Conservation (phyloP, 2,329 filamentous ascomycete genomes). For the Cladorrhinum sp. region DNA sequence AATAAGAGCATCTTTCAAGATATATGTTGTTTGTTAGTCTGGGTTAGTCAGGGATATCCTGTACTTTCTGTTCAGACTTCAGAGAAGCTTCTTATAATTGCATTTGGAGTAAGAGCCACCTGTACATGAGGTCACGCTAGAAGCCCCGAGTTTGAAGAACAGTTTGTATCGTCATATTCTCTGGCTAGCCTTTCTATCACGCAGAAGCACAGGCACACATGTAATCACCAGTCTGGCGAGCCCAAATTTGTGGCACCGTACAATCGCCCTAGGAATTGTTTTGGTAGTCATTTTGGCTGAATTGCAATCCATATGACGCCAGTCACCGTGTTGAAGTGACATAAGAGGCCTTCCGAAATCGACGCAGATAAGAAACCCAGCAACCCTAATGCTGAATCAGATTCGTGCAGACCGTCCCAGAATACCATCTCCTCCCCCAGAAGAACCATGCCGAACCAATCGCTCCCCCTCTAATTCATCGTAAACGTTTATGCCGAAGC, state of each 20-base stretch:
- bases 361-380: conserved; percentile 54
- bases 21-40: neutral
- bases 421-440: conserved; percentile 34
- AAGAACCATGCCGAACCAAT: conserved; percentile 33
- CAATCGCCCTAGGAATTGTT: conserved; percentile 18
- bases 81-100: neutral
- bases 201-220: conserved; percentile 6
- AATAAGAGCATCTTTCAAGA: neutral
- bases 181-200: neutral
- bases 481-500: conserved; percentile 65
- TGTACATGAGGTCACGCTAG: neutral
- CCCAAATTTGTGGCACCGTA: conserved; percentile 35
- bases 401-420: conserved; percentile 45
- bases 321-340: conserved; percentile 61
- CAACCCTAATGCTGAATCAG: conserved; percentile 49
- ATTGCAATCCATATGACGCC: conserved; percentile 63
- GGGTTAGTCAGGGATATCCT: too few relatives aligned
- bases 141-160: neutral
- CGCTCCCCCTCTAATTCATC: conserved; percentile 25
- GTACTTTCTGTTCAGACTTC: neutral
- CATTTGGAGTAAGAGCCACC: neutral
- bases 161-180: conserved; percentile 5
- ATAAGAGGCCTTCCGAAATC: conserved; percentile 61
- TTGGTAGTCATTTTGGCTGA: conserved; percentile 37
- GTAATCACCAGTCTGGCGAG: conserved; percentile 13